These are phyloP conservation scores for Aegilops tauschii DNA, from an alignment of 176 grass and related monocot species.

Conservation along the genomic window DNA sequence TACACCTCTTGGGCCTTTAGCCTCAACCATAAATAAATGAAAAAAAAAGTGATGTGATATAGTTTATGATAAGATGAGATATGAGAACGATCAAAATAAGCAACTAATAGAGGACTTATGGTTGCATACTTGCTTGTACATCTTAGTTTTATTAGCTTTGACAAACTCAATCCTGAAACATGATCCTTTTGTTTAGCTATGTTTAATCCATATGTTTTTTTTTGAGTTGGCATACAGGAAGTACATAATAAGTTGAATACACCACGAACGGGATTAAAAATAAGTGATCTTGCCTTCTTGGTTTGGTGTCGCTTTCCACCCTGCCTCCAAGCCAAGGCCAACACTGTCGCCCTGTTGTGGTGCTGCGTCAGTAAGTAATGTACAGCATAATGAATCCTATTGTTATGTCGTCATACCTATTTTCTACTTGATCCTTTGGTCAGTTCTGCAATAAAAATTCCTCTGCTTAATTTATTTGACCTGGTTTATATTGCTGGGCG, in stretches of 20 bases:
- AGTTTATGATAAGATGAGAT: neutral
- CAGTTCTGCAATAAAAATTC: neutral
- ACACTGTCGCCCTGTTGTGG: neutral
- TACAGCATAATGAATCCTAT: neutral
- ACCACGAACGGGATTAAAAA: neutral
- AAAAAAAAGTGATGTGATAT: neutral
- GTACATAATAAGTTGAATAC: neutral
- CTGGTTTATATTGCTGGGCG: constrained; percentile 3
- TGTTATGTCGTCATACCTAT: constrained; percentile 1
- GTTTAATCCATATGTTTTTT: neutral
- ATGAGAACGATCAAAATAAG: neutral
- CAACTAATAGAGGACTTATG: neutral
- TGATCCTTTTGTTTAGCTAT: neutral
- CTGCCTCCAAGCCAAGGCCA: neutral
- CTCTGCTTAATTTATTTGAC: constrained; percentile 6
- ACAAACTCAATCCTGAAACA: neutral
- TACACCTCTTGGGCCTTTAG: neutral
- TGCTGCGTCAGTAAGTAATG: constrained; percentile 17
- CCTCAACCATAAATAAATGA: neutral
- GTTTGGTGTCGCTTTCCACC: neutral
- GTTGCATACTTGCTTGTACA: neutral
- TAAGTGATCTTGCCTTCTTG: neutral
- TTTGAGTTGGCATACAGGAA: no score
- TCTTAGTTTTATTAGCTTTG: neutral
- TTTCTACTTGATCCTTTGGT: neutral